Base-by-base conservation (phyloP, 2,329 filamentous ascomycete genomes). In the Penicillium fuscoglaucum region DNA sequence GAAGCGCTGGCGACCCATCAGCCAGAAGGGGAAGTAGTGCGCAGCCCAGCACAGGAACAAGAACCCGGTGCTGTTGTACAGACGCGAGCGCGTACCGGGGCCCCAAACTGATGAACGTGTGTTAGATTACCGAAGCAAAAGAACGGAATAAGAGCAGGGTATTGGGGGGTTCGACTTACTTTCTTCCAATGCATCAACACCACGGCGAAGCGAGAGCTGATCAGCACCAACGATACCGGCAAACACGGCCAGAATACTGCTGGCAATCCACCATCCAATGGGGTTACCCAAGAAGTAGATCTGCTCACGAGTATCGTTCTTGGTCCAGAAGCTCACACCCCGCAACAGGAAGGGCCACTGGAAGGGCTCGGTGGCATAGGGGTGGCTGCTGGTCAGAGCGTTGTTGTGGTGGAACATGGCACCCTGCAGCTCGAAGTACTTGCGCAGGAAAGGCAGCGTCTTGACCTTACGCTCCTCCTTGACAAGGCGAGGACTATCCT, bases 321-420 rank as follows among this genome's bases (percentile, higher is more conserved):
- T 90, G 9, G 95, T 99, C 95, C 95, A 99, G 87, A 99, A 99
- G 78, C 92, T 97, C 68, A 99, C 93, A 78, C 95, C 95, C 31
- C 95, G 89, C 57, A 99, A 86, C 72, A 99, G 83, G 85, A 99
- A 98, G 1, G 95, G 95, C 95, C 95, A 99, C 72, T 96, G 91
- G 79, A 96, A 95, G 7, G 95, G 95, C 74, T 93, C 89, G 69
- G 91, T 96, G 43, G 95, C 86, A 75, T 99, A 99, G 1, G 95
- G 95, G 76, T 99, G 95, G 73, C 91, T 96, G 80, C 92, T 96
- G 45, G 95, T 99, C 72, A 99, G 82, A 70, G 96, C 93, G 77
- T 93, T 98, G 84, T 99, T 99, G 83, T 99, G 95, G 84, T 90
- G 93, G 84, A 99, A 99, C 93, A 99, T 99, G 69, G 93, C 91